Percentiles rank a stretch among this genome's conserved stretches.
Evolutionary conservation across 768 basidiomycete species (phyloP).

Genomic region (Gautieria morchelliformis): DNA sequence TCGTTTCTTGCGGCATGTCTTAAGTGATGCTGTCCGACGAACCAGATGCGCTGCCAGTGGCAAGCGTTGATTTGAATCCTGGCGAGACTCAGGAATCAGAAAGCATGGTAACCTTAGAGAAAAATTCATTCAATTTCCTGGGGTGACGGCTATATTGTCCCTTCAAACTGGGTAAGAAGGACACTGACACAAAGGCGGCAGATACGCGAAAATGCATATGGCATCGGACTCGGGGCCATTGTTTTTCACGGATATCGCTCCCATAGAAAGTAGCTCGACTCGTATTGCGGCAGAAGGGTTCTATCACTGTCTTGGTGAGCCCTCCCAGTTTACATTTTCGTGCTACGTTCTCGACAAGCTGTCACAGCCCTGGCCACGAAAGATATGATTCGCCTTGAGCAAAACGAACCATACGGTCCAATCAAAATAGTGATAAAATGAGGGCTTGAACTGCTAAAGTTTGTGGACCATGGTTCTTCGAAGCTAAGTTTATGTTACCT

Average conservation of each 20-base stretch:
- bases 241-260: constrained; percentile 58
- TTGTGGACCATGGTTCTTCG: too few species aligned
- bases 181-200: constrained; percentile 21
- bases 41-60: too few species aligned
- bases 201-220: constrained; percentile 68
- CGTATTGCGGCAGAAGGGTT: constrained; percentile 77
- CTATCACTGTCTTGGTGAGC: constrained; percentile 74
- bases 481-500: too few species aligned
- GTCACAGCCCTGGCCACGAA: constrained; percentile 67
- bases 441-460: background rate
- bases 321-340: background rate
- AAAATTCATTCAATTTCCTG: constrained; percentile 70
- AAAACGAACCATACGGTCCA: constrained; percentile 48
- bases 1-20: background rate
- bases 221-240: constrained; percentile 41
- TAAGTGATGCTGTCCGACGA: background rate
- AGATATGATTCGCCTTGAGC: constrained; percentile 51
- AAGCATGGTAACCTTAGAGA: constrained; percentile 54
- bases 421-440: constrained; percentile 35
- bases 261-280: constrained; percentile 53
- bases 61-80: constrained; percentile 17
- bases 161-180: background rate
- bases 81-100: constrained; percentile 46
- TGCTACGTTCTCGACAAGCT: background rate
- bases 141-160: constrained; percentile 38